Conservation (phyloP, 805 yeast species). For the Spathaspora sp. region DNA sequence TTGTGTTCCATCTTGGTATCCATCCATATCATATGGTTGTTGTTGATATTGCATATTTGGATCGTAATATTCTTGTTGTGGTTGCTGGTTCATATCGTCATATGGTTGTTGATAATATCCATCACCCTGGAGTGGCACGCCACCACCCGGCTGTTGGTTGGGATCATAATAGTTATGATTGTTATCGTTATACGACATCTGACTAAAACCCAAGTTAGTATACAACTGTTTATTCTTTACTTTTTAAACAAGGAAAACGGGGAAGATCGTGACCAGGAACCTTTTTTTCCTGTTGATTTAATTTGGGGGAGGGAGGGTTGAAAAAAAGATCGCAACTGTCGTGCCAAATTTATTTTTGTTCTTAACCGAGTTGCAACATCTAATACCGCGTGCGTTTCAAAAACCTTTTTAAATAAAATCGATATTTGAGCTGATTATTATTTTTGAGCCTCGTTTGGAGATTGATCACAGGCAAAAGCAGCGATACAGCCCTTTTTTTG, state of each 20-base stretch:
- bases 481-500: background rate
- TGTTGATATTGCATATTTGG: slow-evolving; percentile 45
- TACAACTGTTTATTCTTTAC: background rate
- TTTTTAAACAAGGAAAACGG: background rate
- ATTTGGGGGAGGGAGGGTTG: background rate
- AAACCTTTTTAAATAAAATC: background rate
- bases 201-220: slow-evolving; percentile 7
- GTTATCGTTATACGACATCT: slow-evolving; percentile 63
- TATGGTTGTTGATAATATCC: slow-evolving; percentile 28
- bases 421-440: background rate
- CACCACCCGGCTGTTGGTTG: slow-evolving; percentile 30
- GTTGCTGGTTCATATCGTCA: slow-evolving; percentile 14
- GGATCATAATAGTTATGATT: slow-evolving; percentile 47
- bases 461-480: background rate
- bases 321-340: background rate
- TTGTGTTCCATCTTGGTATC: slow-evolving; percentile 43
- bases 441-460: background rate
- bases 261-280: background rate
- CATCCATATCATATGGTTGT: slow-evolving; percentile 47
- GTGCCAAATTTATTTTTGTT: background rate
- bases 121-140: slow-evolving; percentile 13
- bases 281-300: background rate
- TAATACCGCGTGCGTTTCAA: background rate
- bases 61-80: slow-evolving; percentile 49
- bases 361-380: background rate